Evolutionary conservation across 208 protist species (phyloP).

Genomic region (Crithidia fasciculata): DNA sequence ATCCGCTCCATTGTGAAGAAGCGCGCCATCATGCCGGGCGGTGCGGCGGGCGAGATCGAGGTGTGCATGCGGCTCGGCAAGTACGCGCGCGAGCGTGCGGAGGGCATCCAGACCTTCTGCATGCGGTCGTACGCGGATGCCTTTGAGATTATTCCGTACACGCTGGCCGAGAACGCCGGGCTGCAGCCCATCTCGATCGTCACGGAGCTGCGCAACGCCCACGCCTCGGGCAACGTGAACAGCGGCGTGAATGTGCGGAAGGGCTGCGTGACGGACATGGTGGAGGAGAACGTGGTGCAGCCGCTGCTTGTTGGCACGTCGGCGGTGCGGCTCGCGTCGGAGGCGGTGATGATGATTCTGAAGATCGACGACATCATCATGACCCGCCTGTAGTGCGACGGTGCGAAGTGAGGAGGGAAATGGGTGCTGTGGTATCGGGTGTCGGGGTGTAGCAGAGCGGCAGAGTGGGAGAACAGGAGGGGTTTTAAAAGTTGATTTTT

Average conservation of each 20-base stretch:
- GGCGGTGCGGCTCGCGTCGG: slow-evolving; percentile 97
- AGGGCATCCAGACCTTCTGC: slow-evolving; percentile 94
- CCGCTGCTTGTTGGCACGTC: slow-evolving; percentile 97
- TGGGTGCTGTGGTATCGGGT: too few relatives aligned
- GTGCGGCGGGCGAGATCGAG: slow-evolving; percentile 97
- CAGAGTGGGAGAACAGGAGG: too few relatives aligned
- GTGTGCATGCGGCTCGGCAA: slow-evolving; percentile 92
- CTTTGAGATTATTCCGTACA: slow-evolving; percentile 98
- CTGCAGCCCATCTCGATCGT: slow-evolving; percentile 98
- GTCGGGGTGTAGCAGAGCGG: too few relatives aligned
- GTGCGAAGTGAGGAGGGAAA: neutral
- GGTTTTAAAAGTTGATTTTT: too few relatives aligned
- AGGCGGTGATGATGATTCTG: slow-evolving; percentile 98
- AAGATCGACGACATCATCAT: slow-evolving; percentile 95
- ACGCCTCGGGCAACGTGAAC: slow-evolving; percentile 91
- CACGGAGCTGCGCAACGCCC: slow-evolving; percentile 97
- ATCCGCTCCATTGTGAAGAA: slow-evolving; percentile 99
- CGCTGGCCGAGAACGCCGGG: slow-evolving; percentile 99
- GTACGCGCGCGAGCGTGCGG: slow-evolving; percentile 83
- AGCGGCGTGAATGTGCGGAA: slow-evolving; percentile 96
- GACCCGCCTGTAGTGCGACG: slow-evolving; percentile 58
- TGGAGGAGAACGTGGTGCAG: slow-evolving; percentile 98
- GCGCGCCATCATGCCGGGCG: slow-evolving; percentile 95
- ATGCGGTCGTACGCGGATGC: slow-evolving; percentile 97
- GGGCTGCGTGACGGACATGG: slow-evolving; percentile 97